Percentiles rank a stretch among this genome's conserved stretches.
phyloP scores from a whole-genome alignment of 2,329 filamentous ascomycete genomes.

The Aspergillus clavatus region DNA sequence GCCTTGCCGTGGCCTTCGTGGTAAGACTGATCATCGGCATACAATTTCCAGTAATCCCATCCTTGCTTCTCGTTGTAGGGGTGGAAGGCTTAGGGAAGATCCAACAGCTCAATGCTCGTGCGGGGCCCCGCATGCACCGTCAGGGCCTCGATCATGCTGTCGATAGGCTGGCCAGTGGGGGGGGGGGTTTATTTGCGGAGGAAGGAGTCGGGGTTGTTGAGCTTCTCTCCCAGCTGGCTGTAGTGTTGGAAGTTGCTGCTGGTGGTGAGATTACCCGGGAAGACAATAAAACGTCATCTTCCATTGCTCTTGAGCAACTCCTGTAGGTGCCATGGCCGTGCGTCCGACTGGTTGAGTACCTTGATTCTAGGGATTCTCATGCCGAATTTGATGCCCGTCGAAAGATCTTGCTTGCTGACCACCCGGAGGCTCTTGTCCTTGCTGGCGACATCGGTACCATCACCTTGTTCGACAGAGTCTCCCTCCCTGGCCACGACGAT shows the following conservation, averaged over 20 bases:
- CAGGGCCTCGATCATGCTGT: constrained; percentile 21
- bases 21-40: constrained; percentile 50
- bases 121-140: constrained; percentile 4
- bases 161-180: constrained; percentile 34
- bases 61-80: constrained; percentile 45
- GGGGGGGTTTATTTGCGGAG: constrained; percentile 45
- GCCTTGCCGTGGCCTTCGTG: constrained; percentile 49
- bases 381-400: constrained; percentile 29
- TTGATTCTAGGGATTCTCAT: constrained; percentile 33
- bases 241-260: constrained; percentile 43
- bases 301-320: constrained; percentile 35
- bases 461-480: constrained; percentile 41
- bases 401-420: constrained; percentile 17
- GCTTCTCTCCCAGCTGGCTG: constrained; percentile 44
- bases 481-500: constrained; percentile 53
- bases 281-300: constrained; percentile 45
- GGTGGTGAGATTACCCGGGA: constrained; percentile 54
- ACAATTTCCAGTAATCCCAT: constrained; percentile 55
- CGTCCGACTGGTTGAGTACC: constrained; percentile 35
- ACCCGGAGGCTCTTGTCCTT: constrained; percentile 13
- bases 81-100: constrained; percentile 45
- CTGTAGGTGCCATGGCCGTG: constrained; percentile 36
- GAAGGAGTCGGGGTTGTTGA: constrained; percentile 38
- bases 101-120: constrained; percentile 29
- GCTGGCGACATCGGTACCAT: constrained; percentile 43